Base-by-base conservation (phyloP, 2,329 filamentous ascomycete genomes). In the Westerdykella aurantiaca region DNA sequence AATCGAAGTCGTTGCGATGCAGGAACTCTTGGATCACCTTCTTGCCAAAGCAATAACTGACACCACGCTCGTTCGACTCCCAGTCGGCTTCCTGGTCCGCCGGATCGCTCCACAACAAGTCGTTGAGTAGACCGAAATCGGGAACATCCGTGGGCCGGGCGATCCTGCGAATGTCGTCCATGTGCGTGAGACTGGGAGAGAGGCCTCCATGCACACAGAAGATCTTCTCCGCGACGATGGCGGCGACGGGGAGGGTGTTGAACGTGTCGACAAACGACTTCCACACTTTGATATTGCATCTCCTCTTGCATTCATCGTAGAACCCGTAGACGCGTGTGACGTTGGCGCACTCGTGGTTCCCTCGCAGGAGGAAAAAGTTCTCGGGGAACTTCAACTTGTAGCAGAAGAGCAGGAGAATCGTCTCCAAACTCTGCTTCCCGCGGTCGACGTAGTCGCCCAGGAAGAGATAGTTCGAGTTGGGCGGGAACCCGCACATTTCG, bases 101-200 rank as follows among this genome's bases (percentile, higher is more conserved):
- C 0, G 93, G 93, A 65, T 98, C 93, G 50, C 90, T 95, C 93
- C 93, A 98, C 14, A 98, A 75, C 22, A 98, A 75, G 64, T 98
- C 93, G 64, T 97, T 97, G 44, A 98, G 75, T 42, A 98, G 72
- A 11, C 93, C 93, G 65, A 96, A 97, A 63, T 98, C 93, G 6
- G 93, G 93, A 16, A 98, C 93, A 63, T 98, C 93, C 1, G 93
- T 98, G 10, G 93, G 93, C 44, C 93, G 83, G 39, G 88, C 88
- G 69, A 98, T 97, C 64, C 94, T 86, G 55, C 93, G 84, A 57
- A 98, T 98, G 65, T 98, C 91, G 59, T 97, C 93, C 93, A 98
- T 98, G 60, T 97, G 90, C 43, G 85, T 84, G 39, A 98, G 77
- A 38, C 87, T 90, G 1, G 93, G 93, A 11, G 90, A 96, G 17